Evolutionary conservation across 768 basidiomycete species (phyloP).

Genomic region (Gyrodon lividus): DNA sequence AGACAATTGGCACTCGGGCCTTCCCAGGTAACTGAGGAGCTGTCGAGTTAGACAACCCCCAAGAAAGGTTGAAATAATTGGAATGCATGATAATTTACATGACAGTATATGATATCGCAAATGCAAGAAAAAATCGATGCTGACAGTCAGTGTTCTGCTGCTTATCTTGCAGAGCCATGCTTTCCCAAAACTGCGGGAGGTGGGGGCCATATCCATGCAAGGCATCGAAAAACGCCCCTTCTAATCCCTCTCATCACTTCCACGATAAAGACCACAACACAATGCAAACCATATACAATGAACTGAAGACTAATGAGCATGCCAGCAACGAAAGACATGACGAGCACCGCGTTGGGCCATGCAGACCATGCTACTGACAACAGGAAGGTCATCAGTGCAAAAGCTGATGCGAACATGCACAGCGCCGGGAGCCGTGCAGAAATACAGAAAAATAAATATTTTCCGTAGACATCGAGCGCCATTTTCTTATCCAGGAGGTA

Average conservation of each 20-base stretch:
- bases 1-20: too few species aligned
- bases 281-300: slow-evolving; percentile 52
- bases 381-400: slow-evolving; percentile 61
- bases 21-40: too few species aligned
- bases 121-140: not conserved
- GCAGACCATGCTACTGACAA: slow-evolving; percentile 58
- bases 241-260: slow-evolving; percentile 7
- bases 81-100: slow-evolving; percentile 7
- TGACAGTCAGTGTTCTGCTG: not conserved
- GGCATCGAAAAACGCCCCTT: slow-evolving; percentile 13
- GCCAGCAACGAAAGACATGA: slow-evolving; percentile 58
- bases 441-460: slow-evolving; percentile 69
- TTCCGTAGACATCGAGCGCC: slow-evolving; percentile 54
- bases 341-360: slow-evolving; percentile 62
- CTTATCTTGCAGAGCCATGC: not conserved
- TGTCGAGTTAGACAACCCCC: too few species aligned
- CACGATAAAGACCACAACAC: slow-evolving; percentile 12
- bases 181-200: slow-evolving; percentile 13
- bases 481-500: slow-evolving; percentile 14
- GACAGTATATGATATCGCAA: not conserved
- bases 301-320: slow-evolving; percentile 64
- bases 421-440: slow-evolving; percentile 62
- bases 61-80: too few species aligned
- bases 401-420: slow-evolving; percentile 54
- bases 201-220: slow-evolving; percentile 11